phyloP scores from a whole-genome alignment of 2,329 filamentous ascomycete genomes.

The Calonectria fujianensis region DNA sequence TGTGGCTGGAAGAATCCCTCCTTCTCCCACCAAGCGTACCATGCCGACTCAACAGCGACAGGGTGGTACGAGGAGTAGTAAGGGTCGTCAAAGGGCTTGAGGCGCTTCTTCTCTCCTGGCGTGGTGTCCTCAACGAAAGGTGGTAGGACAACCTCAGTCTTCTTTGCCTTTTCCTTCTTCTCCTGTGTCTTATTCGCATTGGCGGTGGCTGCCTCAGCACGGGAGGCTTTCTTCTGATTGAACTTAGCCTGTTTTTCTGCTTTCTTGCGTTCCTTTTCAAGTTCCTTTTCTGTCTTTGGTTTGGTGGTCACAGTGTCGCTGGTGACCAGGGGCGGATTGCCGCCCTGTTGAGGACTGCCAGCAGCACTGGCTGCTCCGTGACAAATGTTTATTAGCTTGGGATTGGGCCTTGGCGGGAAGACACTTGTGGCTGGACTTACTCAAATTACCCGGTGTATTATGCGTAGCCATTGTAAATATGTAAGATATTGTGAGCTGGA shows the following conservation, averaged over 20 bases:
- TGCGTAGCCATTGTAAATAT: conserved; percentile 75
- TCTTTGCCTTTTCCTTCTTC: conserved; percentile 83
- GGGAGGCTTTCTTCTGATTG: conserved; percentile 76
- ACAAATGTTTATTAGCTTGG: conserved; percentile 60
- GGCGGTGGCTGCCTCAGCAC: conserved; percentile 65
- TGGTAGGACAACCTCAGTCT: conserved; percentile 77
- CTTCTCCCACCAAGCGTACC: conserved; percentile 98
- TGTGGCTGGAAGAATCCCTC: conserved; percentile 94
- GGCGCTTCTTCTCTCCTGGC: conserved; percentile 85
- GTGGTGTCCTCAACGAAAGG: conserved; percentile 85
- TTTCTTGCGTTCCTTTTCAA: conserved; percentile 89
- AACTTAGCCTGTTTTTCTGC: conserved; percentile 89
- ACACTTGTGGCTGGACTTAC: conserved; percentile 48
- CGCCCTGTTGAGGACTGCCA: conserved; percentile 61
- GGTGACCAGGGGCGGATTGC: conserved; percentile 52
- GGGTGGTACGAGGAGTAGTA: conserved; percentile 95
- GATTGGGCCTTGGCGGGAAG: neutral
- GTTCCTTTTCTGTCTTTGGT: conserved; percentile 71
- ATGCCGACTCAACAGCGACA: conserved; percentile 90
- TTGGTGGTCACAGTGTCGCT: conserved; percentile 60
- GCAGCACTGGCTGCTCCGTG: conserved; percentile 60
- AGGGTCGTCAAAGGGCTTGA: conserved; percentile 84
- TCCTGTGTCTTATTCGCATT: conserved; percentile 74
- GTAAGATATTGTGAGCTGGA: neutral
- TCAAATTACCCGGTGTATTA: conserved; percentile 67